Percentiles rank a stretch among this genome's conserved stretches.
Evolutionary conservation across 768 basidiomycete species (phyloP).

Genomic region (Boletellus ananiceps): DNA sequence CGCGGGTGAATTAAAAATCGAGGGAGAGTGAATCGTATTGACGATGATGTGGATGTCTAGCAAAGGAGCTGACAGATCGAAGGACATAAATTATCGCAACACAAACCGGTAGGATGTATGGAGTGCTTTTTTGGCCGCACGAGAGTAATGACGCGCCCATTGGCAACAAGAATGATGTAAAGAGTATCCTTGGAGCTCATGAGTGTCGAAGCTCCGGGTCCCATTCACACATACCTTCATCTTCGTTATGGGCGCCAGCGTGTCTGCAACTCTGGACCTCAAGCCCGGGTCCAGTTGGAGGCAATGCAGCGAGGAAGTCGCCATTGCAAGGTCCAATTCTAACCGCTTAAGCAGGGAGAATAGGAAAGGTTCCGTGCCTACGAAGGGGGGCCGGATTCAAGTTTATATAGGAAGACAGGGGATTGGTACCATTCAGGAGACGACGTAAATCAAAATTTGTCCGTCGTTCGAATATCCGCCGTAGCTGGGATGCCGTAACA

Average conservation of each 20-base stretch:
- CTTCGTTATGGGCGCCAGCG: conserved; percentile 74
- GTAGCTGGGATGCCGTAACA: conserved; percentile 79
- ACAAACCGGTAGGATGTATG: conserved; percentile 84
- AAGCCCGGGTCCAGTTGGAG: conserved; percentile 66
- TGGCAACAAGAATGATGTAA: conserved; percentile 83
- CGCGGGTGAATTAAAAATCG: conserved; percentile 69
- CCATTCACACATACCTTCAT: conserved; percentile 55
- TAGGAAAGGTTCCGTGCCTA: conserved; percentile 82
- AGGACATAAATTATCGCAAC: neutral
- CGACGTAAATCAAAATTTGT: conserved; percentile 89
- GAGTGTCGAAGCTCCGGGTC: neutral
- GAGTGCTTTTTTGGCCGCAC: conserved; percentile 90
- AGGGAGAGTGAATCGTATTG: conserved; percentile 83
- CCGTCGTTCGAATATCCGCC: conserved; percentile 79
- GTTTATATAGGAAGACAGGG: neutral
- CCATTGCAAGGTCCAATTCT: conserved; percentile 78
- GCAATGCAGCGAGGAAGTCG: conserved; percentile 75
- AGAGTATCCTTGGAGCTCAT: conserved; percentile 64
- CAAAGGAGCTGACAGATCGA: neutral
- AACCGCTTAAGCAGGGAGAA: conserved; percentile 63
- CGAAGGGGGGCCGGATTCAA: neutral
- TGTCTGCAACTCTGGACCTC: conserved; percentile 72
- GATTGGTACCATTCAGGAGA: conserved; percentile 53
- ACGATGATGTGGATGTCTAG: conserved; percentile 85
- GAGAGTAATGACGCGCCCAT: conserved; percentile 76